Evolutionary conservation across 1,139 yeast species (phyloP), one percentile per base, ranked within the genome.

Genomic region (Candida sanyaensis): DNA sequence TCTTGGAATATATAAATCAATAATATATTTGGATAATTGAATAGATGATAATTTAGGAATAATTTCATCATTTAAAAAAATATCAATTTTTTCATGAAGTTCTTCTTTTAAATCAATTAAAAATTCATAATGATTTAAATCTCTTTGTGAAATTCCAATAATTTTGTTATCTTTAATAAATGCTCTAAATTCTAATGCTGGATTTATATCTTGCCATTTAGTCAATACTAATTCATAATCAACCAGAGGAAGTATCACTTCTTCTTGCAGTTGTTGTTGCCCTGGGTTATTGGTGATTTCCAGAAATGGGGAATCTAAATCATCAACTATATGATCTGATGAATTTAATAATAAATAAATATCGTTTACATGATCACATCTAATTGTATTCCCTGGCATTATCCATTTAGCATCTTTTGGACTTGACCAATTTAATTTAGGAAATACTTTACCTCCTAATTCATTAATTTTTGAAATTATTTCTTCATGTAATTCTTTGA

Each of bases 351-450:
- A 68, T 47, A 93, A 65, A 55, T 91, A 92, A 0, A 93, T 68
- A 55, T 93, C 99, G 38, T 84, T 78, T 0, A 86, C 82, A 32
- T 75, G 76, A 12, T 69, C 75, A 60, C 98, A 91, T 58, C 81
- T 78, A 75, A 88, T 79, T 4, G 88, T 77, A 57, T 88, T 33
- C 88, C n/a, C 85, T 2, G 95, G 79, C 60, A 88, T 71, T 30
- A 93, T 92, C 99, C 99, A 93, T 1, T 83, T 79, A 6, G 98
- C 90, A 66, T 93, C 99, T 59, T 85, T 86, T 1, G 99, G 99
- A 1, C 97, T 87, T 0, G 97, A 89, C 99, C 99, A 93, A 69
- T 93, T 93, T 55, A 93, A 72, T 61, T 93, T 93, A 1, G 98
- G 98, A 2, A 89, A 76, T 6, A 91, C 91, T 1, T 83, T 69